Base-by-base conservation (phyloP, 139 green algal species). In the Ostreobium quekettii region DNA sequence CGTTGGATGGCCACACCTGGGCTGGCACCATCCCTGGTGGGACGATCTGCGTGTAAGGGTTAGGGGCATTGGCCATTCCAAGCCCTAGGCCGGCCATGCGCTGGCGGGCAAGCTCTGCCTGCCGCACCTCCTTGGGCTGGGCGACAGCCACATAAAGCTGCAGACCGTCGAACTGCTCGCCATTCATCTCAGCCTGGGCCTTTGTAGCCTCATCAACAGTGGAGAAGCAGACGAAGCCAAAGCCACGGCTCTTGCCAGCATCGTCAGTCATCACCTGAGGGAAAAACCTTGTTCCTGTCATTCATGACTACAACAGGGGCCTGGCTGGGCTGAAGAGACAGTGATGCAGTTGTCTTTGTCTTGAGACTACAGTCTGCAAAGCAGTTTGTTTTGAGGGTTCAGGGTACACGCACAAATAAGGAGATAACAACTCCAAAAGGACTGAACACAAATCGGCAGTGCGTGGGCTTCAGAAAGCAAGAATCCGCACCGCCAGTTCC, bases 221-320 rank as follows among this genome's bases (percentile, higher is more conserved):
- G 73, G 74, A 86, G 83, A 85, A 95, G 88, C 89, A 95, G 26
- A 96, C 89, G 67, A 96, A 96, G 65, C 90, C 90, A 73, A 95
- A 95, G 65, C 90, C 87, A 58, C 80, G 80, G 65, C 74, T 81
- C 78, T 91, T 91, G 77, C 71, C 77, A 33, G 68, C 79, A 1
- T 73, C 47, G 74, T 92, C 89, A 31, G 64, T 68, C 90, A 96
- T 96, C n/a, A 95, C 87, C 71, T 82, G 75, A 53, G 19, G 19
- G 19, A 26, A 53, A 53, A 53, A 53, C 19, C 42, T 53, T 53
- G 15, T 11, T 53, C 15, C 11, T 53, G 11, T 53, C 19, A 26
- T 53, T 53, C 15, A 53, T 53, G 42, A 53, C 19, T 53, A 26
- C 19, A n/a, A n/a, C n/a, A n/a, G n/a, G n/a, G n/a, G n/a, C n/a